These are phyloP conservation scores for Bretschneidera sinensis DNA, from an alignment of 345 rosid genomes.

Conservation along the genomic window DNA sequence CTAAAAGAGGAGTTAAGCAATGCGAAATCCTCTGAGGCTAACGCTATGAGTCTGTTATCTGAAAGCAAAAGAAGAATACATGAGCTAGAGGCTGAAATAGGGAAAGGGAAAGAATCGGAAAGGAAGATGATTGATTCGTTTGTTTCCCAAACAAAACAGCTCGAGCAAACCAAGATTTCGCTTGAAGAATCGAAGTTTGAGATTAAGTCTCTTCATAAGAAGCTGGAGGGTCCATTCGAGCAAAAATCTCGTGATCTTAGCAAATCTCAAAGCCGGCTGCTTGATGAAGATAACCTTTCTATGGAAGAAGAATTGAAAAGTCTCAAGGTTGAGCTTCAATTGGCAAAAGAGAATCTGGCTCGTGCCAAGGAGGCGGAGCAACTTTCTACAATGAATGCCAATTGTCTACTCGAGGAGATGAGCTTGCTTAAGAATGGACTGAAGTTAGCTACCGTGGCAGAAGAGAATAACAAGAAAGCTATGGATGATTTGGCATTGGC, in stretches of 20 bases:
- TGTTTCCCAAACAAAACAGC: slow-evolving; percentile 31
- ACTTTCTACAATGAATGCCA: slow-evolving; percentile 21
- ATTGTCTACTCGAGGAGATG: slow-evolving; percentile 32
- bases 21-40: slow-evolving; percentile 23
- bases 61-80: slow-evolving; percentile 27
- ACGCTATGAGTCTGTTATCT: slow-evolving; percentile 17
- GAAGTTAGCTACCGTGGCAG: slow-evolving; percentile 49
- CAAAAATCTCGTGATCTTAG: slow-evolving; percentile 10
- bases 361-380: slow-evolving; percentile 34
- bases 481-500: slow-evolving; percentile 84
- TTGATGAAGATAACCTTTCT: slow-evolving; percentile 20
- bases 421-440: slow-evolving; percentile 39
- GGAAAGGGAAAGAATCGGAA: slow-evolving; percentile 37
- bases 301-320: slow-evolving; percentile 18
- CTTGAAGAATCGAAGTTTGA: slow-evolving; percentile 50
- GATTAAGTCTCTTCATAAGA: slow-evolving; percentile 31
- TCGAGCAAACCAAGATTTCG: slow-evolving; percentile 38
- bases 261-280: slow-evolving; percentile 15
- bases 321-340: slow-evolving; percentile 36
- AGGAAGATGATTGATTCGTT: slow-evolving; percentile 34
- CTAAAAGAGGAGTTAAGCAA: slow-evolving; percentile 22
- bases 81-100: slow-evolving; percentile 45
- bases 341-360: slow-evolving; percentile 23
- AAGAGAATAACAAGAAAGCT: slow-evolving; percentile 73
- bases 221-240: slow-evolving; percentile 21